These are phyloP conservation scores for Gossypium turneri DNA, from an alignment of 345 rosid genomes.

Conservation along the genomic window DNA sequence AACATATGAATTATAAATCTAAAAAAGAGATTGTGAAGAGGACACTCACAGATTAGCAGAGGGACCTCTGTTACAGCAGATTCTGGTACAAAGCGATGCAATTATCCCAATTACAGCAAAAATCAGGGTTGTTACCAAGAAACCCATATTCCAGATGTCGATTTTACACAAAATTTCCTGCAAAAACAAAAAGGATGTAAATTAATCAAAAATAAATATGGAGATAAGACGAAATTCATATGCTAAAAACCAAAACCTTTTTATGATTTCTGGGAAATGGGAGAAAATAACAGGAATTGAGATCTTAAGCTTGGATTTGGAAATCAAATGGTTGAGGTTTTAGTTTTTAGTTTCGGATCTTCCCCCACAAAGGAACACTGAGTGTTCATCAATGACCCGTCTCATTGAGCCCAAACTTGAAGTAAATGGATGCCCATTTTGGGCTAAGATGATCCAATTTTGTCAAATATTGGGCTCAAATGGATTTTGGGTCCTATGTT, in stretches of 20 bases:
- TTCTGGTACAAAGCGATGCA: conserved; percentile 69
- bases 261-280: neutral
- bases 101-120: conserved; percentile 77
- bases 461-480: too few relatives aligned
- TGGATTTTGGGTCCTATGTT: too few relatives aligned
- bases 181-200: neutral
- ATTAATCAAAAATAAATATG: neutral
- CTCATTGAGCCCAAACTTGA: neutral
- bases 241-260: neutral
- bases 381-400: neutral
- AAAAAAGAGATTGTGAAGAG: neutral
- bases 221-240: neutral
- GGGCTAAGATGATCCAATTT: neutral
- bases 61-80: conserved; percentile 90
- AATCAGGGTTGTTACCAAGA: conserved; percentile 72
- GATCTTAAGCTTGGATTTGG: neutral
- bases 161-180: conserved; percentile 23
- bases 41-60: conserved; percentile 75
- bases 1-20: neutral
- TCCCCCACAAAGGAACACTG: neutral
- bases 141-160: conserved; percentile 64
- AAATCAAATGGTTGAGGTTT: neutral
- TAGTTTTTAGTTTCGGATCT: neutral
- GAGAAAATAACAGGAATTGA: neutral
- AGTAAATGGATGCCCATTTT: neutral